phyloP scores from a whole-genome alignment of 2,329 filamentous ascomycete genomes.

The Cladosporium sp. region DNA sequence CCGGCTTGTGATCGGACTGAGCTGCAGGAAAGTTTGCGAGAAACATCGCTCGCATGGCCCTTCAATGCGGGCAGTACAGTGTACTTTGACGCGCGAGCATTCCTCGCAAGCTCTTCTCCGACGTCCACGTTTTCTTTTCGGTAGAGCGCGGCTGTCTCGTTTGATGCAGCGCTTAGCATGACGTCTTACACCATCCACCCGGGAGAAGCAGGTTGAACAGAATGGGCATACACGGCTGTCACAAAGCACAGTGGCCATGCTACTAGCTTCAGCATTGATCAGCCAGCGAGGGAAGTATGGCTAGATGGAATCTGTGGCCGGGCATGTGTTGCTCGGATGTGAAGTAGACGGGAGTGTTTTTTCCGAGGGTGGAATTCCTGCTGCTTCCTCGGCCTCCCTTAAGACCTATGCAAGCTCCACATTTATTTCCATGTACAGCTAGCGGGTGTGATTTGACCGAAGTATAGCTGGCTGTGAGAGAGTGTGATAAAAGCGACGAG shows the following conservation, averaged over 20 bases:
- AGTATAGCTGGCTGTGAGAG: too few species aligned
- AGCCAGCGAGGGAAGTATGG: not conserved
- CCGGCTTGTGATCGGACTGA: not conserved
- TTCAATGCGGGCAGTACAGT: not conserved
- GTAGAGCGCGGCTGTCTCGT: not conserved
- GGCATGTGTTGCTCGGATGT: too few species aligned
- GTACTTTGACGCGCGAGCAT: constrained; percentile 12
- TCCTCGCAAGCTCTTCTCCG: not conserved
- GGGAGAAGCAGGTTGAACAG: constrained; percentile 3
- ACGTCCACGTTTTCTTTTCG: constrained; percentile 3
- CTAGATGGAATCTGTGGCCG: too few species aligned
- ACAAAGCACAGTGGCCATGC: not conserved
- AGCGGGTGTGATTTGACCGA: too few species aligned
- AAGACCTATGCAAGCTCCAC: too few species aligned
- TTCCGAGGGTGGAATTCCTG: too few species aligned
- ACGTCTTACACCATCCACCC: constrained; percentile 4
- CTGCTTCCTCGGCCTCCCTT: too few species aligned
- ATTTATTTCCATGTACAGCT: too few species aligned
- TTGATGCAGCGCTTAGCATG: constrained; percentile 9
- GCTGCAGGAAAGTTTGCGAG: constrained; percentile 9
- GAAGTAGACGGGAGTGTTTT: too few species aligned
- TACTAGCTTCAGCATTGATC: too few species aligned
- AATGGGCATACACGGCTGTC: constrained; percentile 12
- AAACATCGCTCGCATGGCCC: constrained; percentile 20
- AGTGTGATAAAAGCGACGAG: too few species aligned